These are phyloP conservation scores for Clavispora asparagi DNA, from an alignment of 805 yeast genomes.

Conservation along the genomic window DNA sequence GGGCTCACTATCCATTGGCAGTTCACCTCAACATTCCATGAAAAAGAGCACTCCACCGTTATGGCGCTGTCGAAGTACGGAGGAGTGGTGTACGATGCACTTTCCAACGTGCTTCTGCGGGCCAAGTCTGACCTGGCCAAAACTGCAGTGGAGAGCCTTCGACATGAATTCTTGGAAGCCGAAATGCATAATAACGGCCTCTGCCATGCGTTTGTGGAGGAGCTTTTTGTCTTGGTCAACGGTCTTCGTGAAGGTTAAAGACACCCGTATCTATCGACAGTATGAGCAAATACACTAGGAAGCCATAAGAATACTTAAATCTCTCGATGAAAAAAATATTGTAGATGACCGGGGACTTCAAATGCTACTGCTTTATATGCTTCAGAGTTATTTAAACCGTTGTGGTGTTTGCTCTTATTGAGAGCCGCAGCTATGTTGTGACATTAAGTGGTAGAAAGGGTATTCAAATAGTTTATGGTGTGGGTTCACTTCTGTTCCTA, in stretches of 20 bases:
- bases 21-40: slow-evolving; percentile 9
- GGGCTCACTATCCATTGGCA: slow-evolving; percentile 9
- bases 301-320: too few relatives aligned
- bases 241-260: neutral
- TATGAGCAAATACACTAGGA: neutral
- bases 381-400: too few relatives aligned
- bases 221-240: slow-evolving; percentile 26
- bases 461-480: too few relatives aligned
- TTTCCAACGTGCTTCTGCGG: slow-evolving; percentile 40
- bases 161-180: slow-evolving; percentile 33
- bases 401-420: too few relatives aligned
- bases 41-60: slow-evolving; percentile 1
- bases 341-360: too few relatives aligned
- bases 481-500: too few relatives aligned
- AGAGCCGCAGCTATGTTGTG: too few relatives aligned
- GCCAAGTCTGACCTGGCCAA: slow-evolving; percentile 49
- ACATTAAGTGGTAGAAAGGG: too few relatives aligned
- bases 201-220: slow-evolving; percentile 62
- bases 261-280: neutral
- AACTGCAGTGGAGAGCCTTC: slow-evolving; percentile 39
- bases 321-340: too few relatives aligned
- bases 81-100: slow-evolving; percentile 7
- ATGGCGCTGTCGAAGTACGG: slow-evolving; percentile 7
- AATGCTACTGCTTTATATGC: too few relatives aligned
- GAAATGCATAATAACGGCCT: slow-evolving; percentile 60